phyloP scores from a whole-genome alignment of 169 alveolate species.

The Plasmodium knowlesi region DNA sequence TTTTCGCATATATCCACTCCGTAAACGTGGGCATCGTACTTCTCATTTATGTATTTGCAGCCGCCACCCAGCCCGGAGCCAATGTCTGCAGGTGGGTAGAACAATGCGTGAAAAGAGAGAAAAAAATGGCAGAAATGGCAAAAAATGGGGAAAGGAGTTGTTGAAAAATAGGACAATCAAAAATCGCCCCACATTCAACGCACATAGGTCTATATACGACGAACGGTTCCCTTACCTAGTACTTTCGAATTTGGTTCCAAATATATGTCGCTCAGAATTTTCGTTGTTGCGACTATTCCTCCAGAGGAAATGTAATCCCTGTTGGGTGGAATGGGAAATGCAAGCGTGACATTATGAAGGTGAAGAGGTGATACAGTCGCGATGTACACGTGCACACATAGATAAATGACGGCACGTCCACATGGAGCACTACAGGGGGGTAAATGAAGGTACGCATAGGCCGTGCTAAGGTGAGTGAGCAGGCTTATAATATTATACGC shows the following conservation, averaged over 20 bases:
- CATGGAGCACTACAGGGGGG: neutral
- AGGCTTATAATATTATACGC: neutral
- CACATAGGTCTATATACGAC: neutral
- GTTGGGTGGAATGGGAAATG: neutral
- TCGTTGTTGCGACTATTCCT: slow-evolving; percentile 27
- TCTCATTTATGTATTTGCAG: slow-evolving; percentile 25
- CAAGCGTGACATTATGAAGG: neutral
- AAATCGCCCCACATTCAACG: neutral
- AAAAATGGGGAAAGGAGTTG: neutral
- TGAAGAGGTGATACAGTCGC: neutral
- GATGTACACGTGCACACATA: neutral
- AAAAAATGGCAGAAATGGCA: too few relatives aligned
- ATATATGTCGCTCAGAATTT: slow-evolving; percentile 39
- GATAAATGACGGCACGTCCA: neutral
- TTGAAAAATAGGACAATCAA: neutral
- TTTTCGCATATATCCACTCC: slow-evolving; percentile 38
- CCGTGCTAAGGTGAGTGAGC: neutral
- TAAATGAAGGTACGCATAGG: neutral
- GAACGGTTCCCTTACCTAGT: slow-evolving; percentile 1
- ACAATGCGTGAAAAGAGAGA: neutral
- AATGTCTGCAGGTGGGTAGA: neutral
- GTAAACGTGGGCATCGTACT: slow-evolving; percentile 14
- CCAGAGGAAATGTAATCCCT: slow-evolving; percentile 56
- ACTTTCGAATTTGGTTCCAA: slow-evolving; percentile 50
- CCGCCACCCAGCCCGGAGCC: slow-evolving; percentile 69